Conservation (phyloP, 345 rosid genomes). For the Salix brachista region DNA sequence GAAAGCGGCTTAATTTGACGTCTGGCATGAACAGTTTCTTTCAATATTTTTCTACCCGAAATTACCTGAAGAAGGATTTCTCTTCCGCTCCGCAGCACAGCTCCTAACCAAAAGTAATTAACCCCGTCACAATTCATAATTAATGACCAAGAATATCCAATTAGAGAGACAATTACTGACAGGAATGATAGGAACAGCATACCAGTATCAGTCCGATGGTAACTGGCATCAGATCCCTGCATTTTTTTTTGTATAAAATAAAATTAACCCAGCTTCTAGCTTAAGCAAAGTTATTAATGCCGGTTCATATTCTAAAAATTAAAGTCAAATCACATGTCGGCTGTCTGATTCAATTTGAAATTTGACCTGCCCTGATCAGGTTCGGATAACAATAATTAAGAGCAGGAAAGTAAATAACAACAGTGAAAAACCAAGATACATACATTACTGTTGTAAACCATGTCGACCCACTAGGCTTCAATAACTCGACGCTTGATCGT, state of each 20-base stretch:
- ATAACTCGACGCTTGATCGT: constrained; percentile 9
- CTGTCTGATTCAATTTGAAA: too few relatives aligned
- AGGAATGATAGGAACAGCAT: constrained; percentile 19
- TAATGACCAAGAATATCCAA: neutral
- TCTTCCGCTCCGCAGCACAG: constrained; percentile 53
- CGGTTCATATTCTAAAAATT: too few relatives aligned
- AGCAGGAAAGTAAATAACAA: neutral
- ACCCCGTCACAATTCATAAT: neutral
- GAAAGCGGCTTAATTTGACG: neutral
- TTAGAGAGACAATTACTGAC: neutral
- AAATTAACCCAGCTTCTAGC: neutral
- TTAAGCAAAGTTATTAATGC: too few relatives aligned
- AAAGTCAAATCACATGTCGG: too few relatives aligned
- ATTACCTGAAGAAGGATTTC: constrained; percentile 80
- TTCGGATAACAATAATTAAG: too few relatives aligned
- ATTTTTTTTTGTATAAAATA: neutral
- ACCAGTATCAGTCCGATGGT: constrained; percentile 60
- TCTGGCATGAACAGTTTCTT: neutral
- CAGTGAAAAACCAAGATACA: neutral
- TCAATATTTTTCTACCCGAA: neutral
- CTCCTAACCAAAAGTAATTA: constrained; percentile 41
- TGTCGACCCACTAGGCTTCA: neutral
- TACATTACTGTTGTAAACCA: neutral
- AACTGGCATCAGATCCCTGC: constrained; percentile 48
- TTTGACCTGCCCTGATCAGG: too few relatives aligned